Evolutionary conservation across 768 basidiomycete species (phyloP).

Genomic region (Tricholoma matsutake): DNA sequence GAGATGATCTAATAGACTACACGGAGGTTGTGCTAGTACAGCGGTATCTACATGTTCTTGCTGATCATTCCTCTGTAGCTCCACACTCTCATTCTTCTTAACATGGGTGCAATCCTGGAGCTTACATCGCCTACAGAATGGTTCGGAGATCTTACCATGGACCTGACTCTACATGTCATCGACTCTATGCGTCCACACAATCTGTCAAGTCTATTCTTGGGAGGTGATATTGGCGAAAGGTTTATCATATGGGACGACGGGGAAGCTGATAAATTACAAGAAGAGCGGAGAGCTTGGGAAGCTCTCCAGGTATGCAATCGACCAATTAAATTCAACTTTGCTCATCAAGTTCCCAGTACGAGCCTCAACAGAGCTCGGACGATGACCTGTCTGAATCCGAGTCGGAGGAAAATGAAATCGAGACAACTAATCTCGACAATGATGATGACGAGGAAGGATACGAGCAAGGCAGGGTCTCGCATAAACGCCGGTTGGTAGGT

Average conservation of each 20-base stretch:
- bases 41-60: neutral
- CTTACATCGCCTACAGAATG: constrained; percentile 61
- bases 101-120: constrained; percentile 88
- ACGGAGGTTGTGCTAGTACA: constrained; percentile 51
- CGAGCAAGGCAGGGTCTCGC: constrained; percentile 37
- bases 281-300: constrained; percentile 83
- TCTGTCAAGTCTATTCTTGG: constrained; percentile 79
- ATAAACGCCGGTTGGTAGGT: constrained; percentile 49
- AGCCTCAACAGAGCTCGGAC: constrained; percentile 73
- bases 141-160: constrained; percentile 69
- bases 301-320: constrained; percentile 47
- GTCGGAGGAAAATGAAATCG: constrained; percentile 41
- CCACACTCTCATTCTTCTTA: constrained; percentile 86
- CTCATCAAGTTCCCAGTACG: constrained; percentile 49
- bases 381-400: constrained; percentile 38
- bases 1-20: constrained; percentile 62
- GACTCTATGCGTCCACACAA: constrained; percentile 92
- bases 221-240: constrained; percentile 61
- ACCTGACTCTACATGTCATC: constrained; percentile 84
- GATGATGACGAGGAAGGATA: constrained; percentile 43
- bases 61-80: constrained; percentile 42
- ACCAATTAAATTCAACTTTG: neutral
- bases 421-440: constrained; percentile 31
- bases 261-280: constrained; percentile 61
- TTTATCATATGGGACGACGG: constrained; percentile 95